Evolutionary conservation across 179 eudicot genomes (phyloP).

Genomic region (Beta corolliflora): DNA sequence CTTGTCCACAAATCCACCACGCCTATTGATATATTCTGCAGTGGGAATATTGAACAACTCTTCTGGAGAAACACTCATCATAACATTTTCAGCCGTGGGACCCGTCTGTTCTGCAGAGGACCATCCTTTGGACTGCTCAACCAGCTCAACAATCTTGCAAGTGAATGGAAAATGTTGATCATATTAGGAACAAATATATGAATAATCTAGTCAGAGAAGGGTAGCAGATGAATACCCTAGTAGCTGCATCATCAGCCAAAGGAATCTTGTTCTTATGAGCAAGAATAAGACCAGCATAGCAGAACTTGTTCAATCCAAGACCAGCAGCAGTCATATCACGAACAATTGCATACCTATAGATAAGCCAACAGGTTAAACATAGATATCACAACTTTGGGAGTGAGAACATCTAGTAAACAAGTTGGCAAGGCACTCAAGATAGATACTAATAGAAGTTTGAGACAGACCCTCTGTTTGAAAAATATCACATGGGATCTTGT

Average conservation of each 20-base stretch:
- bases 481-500: too few relatives aligned
- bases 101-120: constrained; percentile 56
- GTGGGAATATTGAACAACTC: constrained; percentile 81
- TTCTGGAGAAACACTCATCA: constrained; percentile 81
- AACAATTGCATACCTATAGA: constrained; percentile 79
- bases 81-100: constrained; percentile 64
- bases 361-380: constrained; percentile 12
- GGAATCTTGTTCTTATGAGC: constrained; percentile 78
- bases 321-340: constrained; percentile 99
- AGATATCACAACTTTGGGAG: not conserved
- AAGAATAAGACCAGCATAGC: constrained; percentile 90
- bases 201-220: constrained; percentile 10
- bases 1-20: constrained; percentile 59
- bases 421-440: constrained; percentile 6
- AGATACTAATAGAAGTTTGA: not conserved
- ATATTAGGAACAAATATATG: not conserved
- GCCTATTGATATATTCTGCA: constrained; percentile 64
- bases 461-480: too few relatives aligned
- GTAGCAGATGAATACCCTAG: constrained; percentile 49
- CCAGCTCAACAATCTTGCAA: constrained; percentile 82
- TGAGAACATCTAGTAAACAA: constrained; percentile 5
- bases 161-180: constrained; percentile 19
- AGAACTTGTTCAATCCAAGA: constrained; percentile 90
- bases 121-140: constrained; percentile 98
- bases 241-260: constrained; percentile 53